Evolutionary conservation across 768 basidiomycete species (phyloP).

Genomic region (Lentinula sp.): DNA sequence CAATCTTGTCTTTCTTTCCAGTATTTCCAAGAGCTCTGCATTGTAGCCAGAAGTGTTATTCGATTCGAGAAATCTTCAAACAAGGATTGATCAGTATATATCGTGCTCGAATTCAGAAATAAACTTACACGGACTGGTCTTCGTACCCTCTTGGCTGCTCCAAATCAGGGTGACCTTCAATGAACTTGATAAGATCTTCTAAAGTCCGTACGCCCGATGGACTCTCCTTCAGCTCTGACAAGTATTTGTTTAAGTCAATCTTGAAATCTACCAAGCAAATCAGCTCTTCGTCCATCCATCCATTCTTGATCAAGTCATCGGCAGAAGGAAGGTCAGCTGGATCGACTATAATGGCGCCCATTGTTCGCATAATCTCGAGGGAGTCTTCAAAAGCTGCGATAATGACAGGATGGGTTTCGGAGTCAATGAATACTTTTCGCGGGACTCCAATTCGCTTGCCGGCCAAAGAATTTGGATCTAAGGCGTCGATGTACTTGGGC

Average conservation of each 20-base stretch:
- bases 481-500: conserved; percentile 50
- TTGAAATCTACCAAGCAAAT: conserved; percentile 33
- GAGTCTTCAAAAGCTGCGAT: conserved; percentile 30
- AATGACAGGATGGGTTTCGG: conserved; percentile 8
- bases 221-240: conserved; percentile 27
- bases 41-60: conserved; percentile 36
- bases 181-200: conserved; percentile 36
- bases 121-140: background rate
- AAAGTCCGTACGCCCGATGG: conserved; percentile 34
- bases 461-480: conserved; percentile 38
- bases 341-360: conserved; percentile 41
- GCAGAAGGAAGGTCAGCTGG: conserved; percentile 37
- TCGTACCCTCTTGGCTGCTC: conserved; percentile 16
- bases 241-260: conserved; percentile 33
- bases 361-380: conserved; percentile 25
- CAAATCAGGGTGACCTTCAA: conserved; percentile 31
- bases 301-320: conserved; percentile 22
- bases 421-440: conserved; percentile 28
- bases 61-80: conserved; percentile 30
- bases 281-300: conserved; percentile 16
- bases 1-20: conserved; percentile 35
- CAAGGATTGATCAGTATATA: conserved; percentile 6
- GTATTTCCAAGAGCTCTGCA: conserved; percentile 33
- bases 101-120: conserved; percentile 25
- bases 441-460: conserved; percentile 54